Evolutionary conservation across 257 asterid genomes (phyloP).

Genomic region (Verbascum thapsus): DNA sequence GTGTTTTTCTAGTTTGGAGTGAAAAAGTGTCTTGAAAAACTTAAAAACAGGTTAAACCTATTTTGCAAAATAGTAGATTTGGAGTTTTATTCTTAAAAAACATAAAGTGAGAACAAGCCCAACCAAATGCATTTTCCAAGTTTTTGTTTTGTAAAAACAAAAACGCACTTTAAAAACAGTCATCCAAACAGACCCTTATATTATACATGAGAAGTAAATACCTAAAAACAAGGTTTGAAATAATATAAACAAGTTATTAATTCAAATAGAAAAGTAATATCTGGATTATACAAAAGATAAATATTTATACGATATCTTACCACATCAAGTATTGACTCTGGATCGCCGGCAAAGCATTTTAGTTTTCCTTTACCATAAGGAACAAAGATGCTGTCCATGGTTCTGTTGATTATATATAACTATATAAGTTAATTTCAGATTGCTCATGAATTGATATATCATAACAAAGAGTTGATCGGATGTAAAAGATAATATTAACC

Average conservation of each 20-base stretch:
- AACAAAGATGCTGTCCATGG: constrained; percentile 53
- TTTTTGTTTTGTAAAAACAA: too few relatives aligned
- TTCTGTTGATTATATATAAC: constrained; percentile 34
- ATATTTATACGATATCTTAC: constrained; percentile 37
- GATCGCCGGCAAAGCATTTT: constrained; percentile 50
- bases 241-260: background rate
- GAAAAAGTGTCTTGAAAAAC: too few relatives aligned
- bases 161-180: too few relatives aligned
- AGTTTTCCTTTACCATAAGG: constrained; percentile 53
- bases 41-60: too few relatives aligned
- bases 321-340: constrained; percentile 44
- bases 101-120: too few relatives aligned
- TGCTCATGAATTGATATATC: background rate
- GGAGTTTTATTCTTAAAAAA: too few relatives aligned
- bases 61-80: too few relatives aligned
- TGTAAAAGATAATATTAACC: too few relatives aligned
- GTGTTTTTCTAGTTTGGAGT: too few relatives aligned
- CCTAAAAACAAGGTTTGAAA: background rate
- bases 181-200: too few relatives aligned
- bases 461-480: too few relatives aligned
- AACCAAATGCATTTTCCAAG: too few relatives aligned
- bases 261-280: background rate
- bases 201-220: background rate
- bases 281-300: background rate
- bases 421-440: background rate